phyloP scores from a whole-genome alignment of 1,284 basidiomycete genomes.

The Cerrena zonata region DNA sequence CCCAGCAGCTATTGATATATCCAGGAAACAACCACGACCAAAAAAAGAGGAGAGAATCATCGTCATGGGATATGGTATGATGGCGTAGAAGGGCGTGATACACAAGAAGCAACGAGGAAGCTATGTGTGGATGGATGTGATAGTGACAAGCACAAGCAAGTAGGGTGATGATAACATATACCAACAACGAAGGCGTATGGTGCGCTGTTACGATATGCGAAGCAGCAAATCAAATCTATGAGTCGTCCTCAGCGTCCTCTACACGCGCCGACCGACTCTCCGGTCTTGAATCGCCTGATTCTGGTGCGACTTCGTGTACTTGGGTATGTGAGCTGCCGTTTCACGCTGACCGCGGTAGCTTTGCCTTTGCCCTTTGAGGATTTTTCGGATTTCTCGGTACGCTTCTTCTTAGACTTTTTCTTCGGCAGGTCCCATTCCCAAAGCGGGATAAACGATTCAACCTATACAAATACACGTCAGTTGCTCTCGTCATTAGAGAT shows the following conservation, averaged over 20 bases:
- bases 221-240: constrained; percentile 7
- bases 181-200: constrained; percentile 17
- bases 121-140: no score
- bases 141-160: constrained; percentile 6
- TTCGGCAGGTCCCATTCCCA: constrained; percentile 98
- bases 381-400: constrained; percentile 45
- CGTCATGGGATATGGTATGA: background rate
- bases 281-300: constrained; percentile 52
- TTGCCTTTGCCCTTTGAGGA: constrained; percentile 22
- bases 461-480: constrained; percentile 38
- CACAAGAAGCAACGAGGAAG: no score
- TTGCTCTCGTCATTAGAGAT: no score
- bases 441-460: constrained; percentile 94
- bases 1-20: constrained; percentile 17
- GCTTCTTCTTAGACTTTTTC: constrained; percentile 78
- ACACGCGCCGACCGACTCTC: constrained; percentile 49
- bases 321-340: constrained; percentile 12
- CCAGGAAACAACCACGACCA: constrained; percentile 12
- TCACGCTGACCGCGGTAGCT: constrained; percentile 8
- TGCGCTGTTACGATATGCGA: no score
- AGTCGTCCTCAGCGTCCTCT: constrained; percentile 33
- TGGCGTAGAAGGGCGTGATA: no score
- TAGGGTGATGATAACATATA: background rate
- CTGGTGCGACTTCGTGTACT: constrained; percentile 47
- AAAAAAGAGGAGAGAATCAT: constrained; percentile 4